Conservation (phyloP, 306 rosid genomes). For the Gillenia trifoliata region DNA sequence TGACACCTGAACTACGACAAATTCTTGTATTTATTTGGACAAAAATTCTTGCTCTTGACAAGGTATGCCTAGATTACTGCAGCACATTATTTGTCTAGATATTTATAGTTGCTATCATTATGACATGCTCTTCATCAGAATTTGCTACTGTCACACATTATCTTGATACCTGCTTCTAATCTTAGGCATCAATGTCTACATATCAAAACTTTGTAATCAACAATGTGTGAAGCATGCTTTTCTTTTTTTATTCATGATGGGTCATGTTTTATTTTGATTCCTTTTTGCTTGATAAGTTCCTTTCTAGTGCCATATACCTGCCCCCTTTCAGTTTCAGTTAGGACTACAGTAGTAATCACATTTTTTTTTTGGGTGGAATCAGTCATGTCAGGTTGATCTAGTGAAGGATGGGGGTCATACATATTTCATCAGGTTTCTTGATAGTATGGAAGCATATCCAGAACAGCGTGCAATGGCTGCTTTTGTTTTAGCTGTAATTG, state of each 20-base stretch:
- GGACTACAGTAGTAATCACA: not conserved
- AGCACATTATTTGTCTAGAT: not conserved
- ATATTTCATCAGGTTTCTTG: constrained; percentile 94
- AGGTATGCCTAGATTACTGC: constrained; percentile 47
- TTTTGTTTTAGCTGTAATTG: constrained; percentile 93
- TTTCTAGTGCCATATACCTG: not conserved
- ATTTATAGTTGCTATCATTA: not conserved
- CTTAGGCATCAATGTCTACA: not conserved
- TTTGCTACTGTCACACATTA: not conserved
- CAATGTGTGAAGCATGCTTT: not conserved
- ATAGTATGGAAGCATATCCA: constrained; percentile 85
- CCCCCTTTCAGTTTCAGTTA: not conserved
- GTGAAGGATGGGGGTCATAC: constrained; percentile 94
- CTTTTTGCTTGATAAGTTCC: not conserved
- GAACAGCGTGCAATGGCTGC: constrained; percentile 99
- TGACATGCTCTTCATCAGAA: not conserved
- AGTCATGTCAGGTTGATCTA: constrained; percentile 99
- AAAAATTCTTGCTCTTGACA: constrained; percentile 95
- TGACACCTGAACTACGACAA: constrained; percentile 88
- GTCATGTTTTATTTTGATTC: not conserved
- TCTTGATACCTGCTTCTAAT: not conserved
- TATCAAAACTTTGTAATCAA: not conserved
- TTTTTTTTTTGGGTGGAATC: constrained; percentile 3
- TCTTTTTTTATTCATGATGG: not conserved
- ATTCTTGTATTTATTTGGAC: constrained; percentile 99